A percentile compares a stretch with the other conserved stretches of the same genome.
Conservation (phyloP, 805 yeast genomes). For the Pichia cephalocereana region DNA sequence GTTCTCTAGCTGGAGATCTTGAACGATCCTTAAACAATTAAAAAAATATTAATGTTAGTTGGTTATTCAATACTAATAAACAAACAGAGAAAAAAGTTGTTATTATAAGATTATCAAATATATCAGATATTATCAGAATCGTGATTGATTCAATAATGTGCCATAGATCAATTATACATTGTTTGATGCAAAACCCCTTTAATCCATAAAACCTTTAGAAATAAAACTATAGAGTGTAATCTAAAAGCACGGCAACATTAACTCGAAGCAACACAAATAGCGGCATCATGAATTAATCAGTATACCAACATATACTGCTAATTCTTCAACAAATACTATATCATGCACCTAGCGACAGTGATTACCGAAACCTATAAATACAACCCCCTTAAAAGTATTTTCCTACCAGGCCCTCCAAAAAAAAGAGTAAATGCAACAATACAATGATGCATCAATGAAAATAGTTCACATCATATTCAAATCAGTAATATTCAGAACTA, state of each 20-base stretch:
- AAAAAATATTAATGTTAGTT: slow-evolving; percentile 5
- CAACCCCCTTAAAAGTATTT: too few species aligned
- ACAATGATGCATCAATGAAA: too few species aligned
- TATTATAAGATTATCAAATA: background rate
- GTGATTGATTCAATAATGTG: too few species aligned
- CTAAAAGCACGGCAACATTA: too few species aligned
- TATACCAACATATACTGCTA: background rate
- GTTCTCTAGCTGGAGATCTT: slow-evolving; percentile 26
- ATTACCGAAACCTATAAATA: background rate
- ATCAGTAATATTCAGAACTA: background rate
- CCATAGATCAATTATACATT: too few species aligned
- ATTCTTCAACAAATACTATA: background rate
- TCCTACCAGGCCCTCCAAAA: too few species aligned
- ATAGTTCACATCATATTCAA: too few species aligned
- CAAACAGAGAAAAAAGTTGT: background rate
- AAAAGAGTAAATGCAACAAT: too few species aligned
- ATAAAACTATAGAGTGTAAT: background rate
- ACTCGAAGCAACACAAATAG: background rate
- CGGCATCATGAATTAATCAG: background rate
- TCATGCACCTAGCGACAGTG: background rate
- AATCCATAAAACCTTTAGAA: background rate
- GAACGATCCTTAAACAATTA: slow-evolving; percentile 15
- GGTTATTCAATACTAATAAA: background rate
- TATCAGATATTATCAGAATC: background rate
- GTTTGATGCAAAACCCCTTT: too few species aligned